phyloP scores from a whole-genome alignment of 2,329 filamentous ascomycete species.

The Thelonectria blattea region DNA sequence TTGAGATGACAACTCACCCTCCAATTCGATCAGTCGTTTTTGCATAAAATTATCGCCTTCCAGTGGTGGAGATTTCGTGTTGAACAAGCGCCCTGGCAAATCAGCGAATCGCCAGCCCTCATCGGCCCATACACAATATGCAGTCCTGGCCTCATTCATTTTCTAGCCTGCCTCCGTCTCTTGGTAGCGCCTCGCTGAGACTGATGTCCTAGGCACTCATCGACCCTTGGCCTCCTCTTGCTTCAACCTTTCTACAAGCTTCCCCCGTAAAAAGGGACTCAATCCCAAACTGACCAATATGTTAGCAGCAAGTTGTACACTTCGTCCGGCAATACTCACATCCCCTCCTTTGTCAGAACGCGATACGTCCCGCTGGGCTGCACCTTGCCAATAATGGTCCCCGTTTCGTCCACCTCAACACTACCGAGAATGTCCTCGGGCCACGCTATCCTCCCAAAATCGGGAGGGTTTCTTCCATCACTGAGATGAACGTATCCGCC shows the following conservation, averaged over 20 bases:
- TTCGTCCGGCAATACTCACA: conserved; percentile 55
- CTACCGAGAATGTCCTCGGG: conserved; percentile 74
- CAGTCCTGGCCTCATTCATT: conserved; percentile 24
- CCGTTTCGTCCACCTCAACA: conserved; percentile 65
- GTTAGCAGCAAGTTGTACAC: conserved; percentile 26
- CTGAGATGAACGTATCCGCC: conserved; percentile 71
- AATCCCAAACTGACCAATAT: conserved; percentile 38
- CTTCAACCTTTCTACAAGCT: conserved; percentile 58
- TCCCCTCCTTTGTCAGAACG: conserved; percentile 68
- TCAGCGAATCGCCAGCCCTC: conserved; percentile 9
- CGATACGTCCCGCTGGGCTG: conserved; percentile 68
- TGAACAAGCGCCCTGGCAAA: conserved; percentile 11
- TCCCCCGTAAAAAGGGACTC: conserved; percentile 56
- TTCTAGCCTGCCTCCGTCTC: conserved; percentile 1
- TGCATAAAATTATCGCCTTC: not conserved
- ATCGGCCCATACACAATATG: conserved; percentile 26
- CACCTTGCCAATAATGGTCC: conserved; percentile 63
- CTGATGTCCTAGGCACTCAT: not conserved
- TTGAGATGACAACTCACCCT: not conserved
- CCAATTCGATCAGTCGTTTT: not conserved
- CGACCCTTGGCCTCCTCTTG: conserved; percentile 53
- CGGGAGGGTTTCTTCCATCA: conserved; percentile 67
- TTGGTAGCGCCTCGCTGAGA: not conserved
- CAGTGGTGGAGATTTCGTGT: conserved; percentile 6
- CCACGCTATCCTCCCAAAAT: conserved; percentile 72